Evolutionary conservation across 2,329 filamentous ascomycete genomes (phyloP).

Genomic region (Pestalotiopsis sp.): DNA sequence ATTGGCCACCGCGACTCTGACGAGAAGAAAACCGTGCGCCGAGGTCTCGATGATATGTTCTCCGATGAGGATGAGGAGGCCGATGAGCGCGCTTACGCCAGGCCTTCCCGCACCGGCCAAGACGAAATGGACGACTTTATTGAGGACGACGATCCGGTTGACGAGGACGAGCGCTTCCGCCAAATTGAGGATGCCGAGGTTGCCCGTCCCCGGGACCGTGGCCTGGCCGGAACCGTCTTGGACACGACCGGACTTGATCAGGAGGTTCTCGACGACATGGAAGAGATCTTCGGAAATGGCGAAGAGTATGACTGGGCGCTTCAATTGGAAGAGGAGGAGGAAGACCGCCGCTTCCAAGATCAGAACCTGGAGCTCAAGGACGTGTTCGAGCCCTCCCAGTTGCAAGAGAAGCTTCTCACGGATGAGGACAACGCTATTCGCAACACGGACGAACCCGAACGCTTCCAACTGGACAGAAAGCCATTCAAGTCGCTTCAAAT

Average conservation of each 20-base stretch:
- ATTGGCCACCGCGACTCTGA: slow-evolving; percentile 81
- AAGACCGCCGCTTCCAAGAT: slow-evolving; percentile 77
- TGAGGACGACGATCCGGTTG: slow-evolving; percentile 90
- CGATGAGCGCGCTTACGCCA: slow-evolving; percentile 54
- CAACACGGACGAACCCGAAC: slow-evolving; percentile 85
- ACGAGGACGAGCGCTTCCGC: slow-evolving; percentile 76
- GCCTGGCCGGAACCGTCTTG: slow-evolving; percentile 68
- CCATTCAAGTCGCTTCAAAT: slow-evolving; percentile 83
- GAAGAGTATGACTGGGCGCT: slow-evolving; percentile 96
- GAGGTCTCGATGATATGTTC: slow-evolving; percentile 89
- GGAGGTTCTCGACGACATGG: slow-evolving; percentile 92
- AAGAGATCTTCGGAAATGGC: slow-evolving; percentile 92
- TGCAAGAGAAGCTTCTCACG: slow-evolving; percentile 91
- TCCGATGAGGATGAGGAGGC: slow-evolving; percentile 87
- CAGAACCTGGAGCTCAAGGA: slow-evolving; percentile 92
- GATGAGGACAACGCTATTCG: slow-evolving; percentile 94
- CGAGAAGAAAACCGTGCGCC: slow-evolving; percentile 64
- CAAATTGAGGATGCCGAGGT: slow-evolving; percentile 88
- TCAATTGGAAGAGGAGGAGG: slow-evolving; percentile 83
- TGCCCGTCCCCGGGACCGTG: slow-evolving; percentile 74
- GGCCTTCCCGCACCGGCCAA: slow-evolving; percentile 60
- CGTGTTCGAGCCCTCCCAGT: slow-evolving; percentile 95
- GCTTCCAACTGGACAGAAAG: slow-evolving; percentile 89
- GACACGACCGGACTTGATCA: slow-evolving; percentile 88
- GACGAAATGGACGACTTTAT: slow-evolving; percentile 97